Conservation (phyloP, 2,329 filamentous ascomycete species). For the Pseudocercospora pini-densiflorae region DNA sequence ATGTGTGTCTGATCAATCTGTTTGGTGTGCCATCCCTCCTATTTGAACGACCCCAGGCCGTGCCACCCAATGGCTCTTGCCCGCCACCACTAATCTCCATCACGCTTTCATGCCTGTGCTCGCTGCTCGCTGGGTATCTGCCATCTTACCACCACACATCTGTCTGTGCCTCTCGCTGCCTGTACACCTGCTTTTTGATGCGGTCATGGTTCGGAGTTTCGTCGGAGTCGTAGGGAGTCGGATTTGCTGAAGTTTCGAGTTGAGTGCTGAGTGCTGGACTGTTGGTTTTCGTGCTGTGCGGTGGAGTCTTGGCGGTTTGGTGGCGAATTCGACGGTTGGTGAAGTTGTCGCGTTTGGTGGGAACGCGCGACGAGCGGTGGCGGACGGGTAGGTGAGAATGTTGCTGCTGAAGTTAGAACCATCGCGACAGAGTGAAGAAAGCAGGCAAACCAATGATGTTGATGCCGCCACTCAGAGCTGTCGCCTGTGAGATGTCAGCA, state of each 20-base stretch:
- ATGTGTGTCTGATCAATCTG: background rate
- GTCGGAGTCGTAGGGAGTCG: background rate
- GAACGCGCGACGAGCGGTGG: background rate
- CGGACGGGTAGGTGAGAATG: background rate
- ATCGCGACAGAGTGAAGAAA: background rate
- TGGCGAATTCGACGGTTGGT: background rate
- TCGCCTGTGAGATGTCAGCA: background rate
- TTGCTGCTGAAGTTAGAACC: background rate
- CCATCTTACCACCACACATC: background rate
- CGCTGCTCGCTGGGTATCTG: background rate
- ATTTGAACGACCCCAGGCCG: background rate
- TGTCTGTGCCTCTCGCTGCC: background rate
- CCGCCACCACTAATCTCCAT: background rate
- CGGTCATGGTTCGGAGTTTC: background rate
- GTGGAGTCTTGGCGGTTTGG: background rate
- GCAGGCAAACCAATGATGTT: background rate
- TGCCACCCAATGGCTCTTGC: background rate
- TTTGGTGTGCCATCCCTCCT: background rate
- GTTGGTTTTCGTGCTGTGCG: no score
- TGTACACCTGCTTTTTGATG: background rate
- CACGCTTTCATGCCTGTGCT: background rate
- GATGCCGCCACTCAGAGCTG: background rate
- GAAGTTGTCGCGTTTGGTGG: background rate
- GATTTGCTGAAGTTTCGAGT: background rate
- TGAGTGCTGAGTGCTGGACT: background rate